Evolutionary conservation across 495 filamentous ascomycete genomes (phyloP), one percentile per base, ranked within the genome.

Genomic region (Aeminium ludgeri): DNA sequence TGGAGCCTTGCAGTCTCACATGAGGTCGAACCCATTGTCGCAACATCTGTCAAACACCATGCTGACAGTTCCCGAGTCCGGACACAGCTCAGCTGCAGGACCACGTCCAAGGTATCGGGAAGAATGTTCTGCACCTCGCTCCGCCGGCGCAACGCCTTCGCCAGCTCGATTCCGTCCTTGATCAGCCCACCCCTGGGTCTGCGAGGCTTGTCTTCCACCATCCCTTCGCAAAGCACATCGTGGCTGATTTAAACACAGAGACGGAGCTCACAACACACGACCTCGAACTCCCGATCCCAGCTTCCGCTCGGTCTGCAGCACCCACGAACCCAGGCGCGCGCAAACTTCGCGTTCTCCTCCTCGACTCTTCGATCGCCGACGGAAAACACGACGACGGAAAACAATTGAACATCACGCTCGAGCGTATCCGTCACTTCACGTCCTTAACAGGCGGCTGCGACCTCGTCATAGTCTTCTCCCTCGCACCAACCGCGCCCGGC

Each of bases 101-200:
- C 35, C 10, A 38, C 18, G 43, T 10, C 20, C 30, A 43, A 44
- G 41, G 34, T 25, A 19, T n/a, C 32, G 17, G 25, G 19, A 30
- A 36, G 20, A 2, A 65, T 71, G 52, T 68, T 79, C 54, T 74
- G 67, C 56, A 63, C 65, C 7, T 65, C 66, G 18, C 61, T 82
- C 29, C 66, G 73, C 20, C 60, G 61, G 35, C 64, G 68, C 28
- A 50, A 57, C 3, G 60, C 65, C 18, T 78, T 73, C 71, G 56
- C 55, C 10, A 49, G 62, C 10, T 46, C 71, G 7, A 55, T 62
- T 1, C 53, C 66, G 1, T 45, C 56, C 17, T 59, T 82, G 32
- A 52, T n/a, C n/a, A n/a, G 60, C 5, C 55, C 61, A 20, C 17
- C 36, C 8, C 45, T 54, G 32, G 57, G 33, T 40, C 69, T 73